Conservation (phyloP, 2,329 filamentous ascomycete genomes). For the Trichoderma arundinaceum region DNA sequence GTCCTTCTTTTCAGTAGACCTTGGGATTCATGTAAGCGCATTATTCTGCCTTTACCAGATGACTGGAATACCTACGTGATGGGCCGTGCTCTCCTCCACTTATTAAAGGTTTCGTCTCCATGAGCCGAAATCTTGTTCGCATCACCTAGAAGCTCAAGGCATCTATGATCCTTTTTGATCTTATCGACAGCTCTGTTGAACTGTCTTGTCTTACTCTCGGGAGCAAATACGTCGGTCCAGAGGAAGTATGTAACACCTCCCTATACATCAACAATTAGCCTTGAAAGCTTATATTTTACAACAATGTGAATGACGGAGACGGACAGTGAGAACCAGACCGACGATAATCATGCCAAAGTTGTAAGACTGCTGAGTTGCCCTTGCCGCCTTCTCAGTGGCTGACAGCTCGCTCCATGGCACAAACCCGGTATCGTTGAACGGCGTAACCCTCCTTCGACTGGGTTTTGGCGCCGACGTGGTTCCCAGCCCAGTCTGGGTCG, state of each 20-base stretch:
- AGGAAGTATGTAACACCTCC: constrained; percentile 78
- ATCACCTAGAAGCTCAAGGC: constrained; percentile 75
- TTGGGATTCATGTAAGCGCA: constrained; percentile 46
- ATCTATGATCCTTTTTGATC: constrained; percentile 74
- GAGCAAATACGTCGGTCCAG: constrained; percentile 81
- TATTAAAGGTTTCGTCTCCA: constrained; percentile 80
- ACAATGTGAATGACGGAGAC: not conserved
- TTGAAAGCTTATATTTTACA: not conserved
- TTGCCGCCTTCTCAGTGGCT: constrained; percentile 75
- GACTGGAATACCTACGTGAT: constrained; percentile 55
- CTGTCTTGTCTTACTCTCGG: constrained; percentile 82
- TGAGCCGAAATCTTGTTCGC: constrained; percentile 76
- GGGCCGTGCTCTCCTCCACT: constrained; percentile 74
- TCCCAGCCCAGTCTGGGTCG: constrained; percentile 60
- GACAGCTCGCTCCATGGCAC: constrained; percentile 83
- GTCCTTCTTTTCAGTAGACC: constrained; percentile 72
- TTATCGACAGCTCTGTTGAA: constrained; percentile 87
- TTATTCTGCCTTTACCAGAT: not conserved
- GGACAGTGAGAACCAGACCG: constrained; percentile 77
- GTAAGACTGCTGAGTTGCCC: constrained; percentile 88
- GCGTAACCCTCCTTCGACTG: constrained; percentile 73
- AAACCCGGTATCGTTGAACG: constrained; percentile 83
- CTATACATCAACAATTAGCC: constrained; percentile 48
- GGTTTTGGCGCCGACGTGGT: constrained; percentile 46
- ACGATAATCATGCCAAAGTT: constrained; percentile 80